phyloP scores from a whole-genome alignment of 176 grass and related monocot species.

The Puccinellia tenuiflora region DNA sequence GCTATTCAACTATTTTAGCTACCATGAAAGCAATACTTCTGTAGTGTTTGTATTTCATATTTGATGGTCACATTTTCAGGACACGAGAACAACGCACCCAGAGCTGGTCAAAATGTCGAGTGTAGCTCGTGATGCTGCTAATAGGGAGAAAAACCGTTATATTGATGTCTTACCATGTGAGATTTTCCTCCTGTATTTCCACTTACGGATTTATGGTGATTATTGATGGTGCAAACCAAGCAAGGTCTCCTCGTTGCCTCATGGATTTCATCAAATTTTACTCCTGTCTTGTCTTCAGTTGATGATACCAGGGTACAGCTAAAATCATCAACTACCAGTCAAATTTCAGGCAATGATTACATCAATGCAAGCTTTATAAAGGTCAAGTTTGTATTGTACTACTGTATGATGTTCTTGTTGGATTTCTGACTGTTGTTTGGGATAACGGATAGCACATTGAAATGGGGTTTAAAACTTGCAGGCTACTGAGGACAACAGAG shows the following conservation, averaged over 20 bases:
- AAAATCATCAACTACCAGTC: conserved; percentile 28
- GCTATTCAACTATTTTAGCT: not conserved
- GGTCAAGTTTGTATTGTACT: conserved; percentile 22
- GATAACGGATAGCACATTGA: conserved; percentile 3
- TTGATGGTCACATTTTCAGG: conserved; percentile 20
- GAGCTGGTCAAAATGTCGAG: conserved; percentile 16
- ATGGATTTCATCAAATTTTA: not conserved
- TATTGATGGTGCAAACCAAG: not conserved
- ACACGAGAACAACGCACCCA: not conserved
- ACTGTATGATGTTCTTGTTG: not conserved
- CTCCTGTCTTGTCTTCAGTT: conserved; percentile 41
- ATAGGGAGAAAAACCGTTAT: conserved; percentile 79
- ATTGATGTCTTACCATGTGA: conserved; percentile 85
- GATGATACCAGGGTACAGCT: conserved; percentile 63
- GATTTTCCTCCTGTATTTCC: conserved; percentile 13
- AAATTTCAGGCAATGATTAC: conserved; percentile 35
- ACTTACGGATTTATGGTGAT: not conserved
- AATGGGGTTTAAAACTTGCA: conserved; percentile 12
- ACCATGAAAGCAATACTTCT: not conserved
- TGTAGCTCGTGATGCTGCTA: conserved; percentile 49
- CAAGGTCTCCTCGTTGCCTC: not conserved
- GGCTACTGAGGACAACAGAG: conserved; percentile 39
- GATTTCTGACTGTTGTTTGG: not conserved
- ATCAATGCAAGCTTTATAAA: conserved; percentile 92
- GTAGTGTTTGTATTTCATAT: conserved; percentile 6